These are phyloP conservation scores for Nemania abortiva DNA, from an alignment of 2,329 filamentous ascomycete genomes.

Conservation along the genomic window DNA sequence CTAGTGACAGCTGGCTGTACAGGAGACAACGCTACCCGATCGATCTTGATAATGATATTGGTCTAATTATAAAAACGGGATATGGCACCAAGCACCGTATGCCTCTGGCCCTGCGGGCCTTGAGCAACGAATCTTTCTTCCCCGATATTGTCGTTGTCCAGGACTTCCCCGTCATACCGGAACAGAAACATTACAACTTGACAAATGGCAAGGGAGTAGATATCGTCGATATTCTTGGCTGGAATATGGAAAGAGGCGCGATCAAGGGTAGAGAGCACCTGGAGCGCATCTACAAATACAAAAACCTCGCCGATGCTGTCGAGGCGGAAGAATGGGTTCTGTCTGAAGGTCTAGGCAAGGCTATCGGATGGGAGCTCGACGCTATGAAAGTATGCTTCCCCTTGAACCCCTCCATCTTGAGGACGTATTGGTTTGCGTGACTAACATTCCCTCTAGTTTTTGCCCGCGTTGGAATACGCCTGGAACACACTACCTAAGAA, in stretches of 20 bases:
- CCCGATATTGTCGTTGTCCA: slow-evolving; percentile 62
- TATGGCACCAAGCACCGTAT: slow-evolving; percentile 66
- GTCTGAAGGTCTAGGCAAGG: slow-evolving; percentile 49
- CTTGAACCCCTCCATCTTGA: not conserved
- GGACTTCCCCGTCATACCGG: slow-evolving; percentile 58
- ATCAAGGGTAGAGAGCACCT: slow-evolving; percentile 47
- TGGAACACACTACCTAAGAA: slow-evolving; percentile 64
- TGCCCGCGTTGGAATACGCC: slow-evolving; percentile 65
- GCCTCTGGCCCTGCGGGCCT: slow-evolving; percentile 60
- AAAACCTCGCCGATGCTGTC: slow-evolving; percentile 49
- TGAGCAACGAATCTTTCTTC: slow-evolving; percentile 57
- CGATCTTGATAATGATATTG: slow-evolving; percentile 61
- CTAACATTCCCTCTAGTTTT: slow-evolving; percentile 58
- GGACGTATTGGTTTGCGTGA: not conserved
- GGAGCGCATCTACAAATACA: slow-evolving; percentile 51
- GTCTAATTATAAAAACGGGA: slow-evolving; percentile 67
- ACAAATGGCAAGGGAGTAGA: slow-evolving; percentile 48
- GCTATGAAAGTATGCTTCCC: slow-evolving; percentile 52
- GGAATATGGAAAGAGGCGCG: slow-evolving; percentile 49
- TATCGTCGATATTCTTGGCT: slow-evolving; percentile 51
- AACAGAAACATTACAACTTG: slow-evolving; percentile 44
- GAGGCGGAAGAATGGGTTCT: slow-evolving; percentile 52
- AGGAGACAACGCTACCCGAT: slow-evolving; percentile 57
- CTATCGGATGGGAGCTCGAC: slow-evolving; percentile 53
- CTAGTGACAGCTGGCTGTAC: slow-evolving; percentile 59